Base-by-base conservation (phyloP, 495 filamentous ascomycete genomes). In the Trichoderma reesei region DNA sequence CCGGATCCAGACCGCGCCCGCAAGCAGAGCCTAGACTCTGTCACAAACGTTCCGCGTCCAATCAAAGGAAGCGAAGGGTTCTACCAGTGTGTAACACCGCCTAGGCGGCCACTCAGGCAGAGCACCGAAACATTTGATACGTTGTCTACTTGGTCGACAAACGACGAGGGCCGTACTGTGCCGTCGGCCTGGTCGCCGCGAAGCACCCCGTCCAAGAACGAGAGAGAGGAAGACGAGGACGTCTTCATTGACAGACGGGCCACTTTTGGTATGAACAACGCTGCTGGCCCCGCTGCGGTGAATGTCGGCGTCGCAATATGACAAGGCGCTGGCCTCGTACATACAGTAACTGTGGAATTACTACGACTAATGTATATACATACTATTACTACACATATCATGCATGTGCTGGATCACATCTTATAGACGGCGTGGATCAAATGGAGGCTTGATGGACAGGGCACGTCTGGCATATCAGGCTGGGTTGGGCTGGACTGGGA, bases 11-110 rank as follows among this genome's bases (percentile, higher is more conserved):
- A 76, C 60, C 72, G 74, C 46, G 70, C 65, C 42, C 67, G 68
- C 36, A 71, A 72, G 60, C 72, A 76, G 41, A 73, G 71, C 61
- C 66, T 78, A 13, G 77, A 80, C 60, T 75, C 74, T 0, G 63
- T 81, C 31, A 83, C 81, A 44, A 83, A 82, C 60, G 68, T 59
- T 8, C 82, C 81, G 0, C 75, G 68, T 61, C 80, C 80, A 0
- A 65, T 83, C 31, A 78, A 72, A 41, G 71, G 64, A n/a, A 65
- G 68, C 0, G 79, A 83, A 44, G 82, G 81, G 1, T 85, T 80
- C 68, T 83, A 85, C 63, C 79, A 83, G 67, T 78, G 74, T 66
- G 70, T 83, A 6, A 74, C 77, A 16, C 71, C 74, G 9, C 65
- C 73, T 3, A 68, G 71, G 60, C 60, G 63, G 26, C 56, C 66